phyloP scores from a whole-genome alignment of 116 monocot genomes.

The Phalaenopsis hybrid region DNA sequence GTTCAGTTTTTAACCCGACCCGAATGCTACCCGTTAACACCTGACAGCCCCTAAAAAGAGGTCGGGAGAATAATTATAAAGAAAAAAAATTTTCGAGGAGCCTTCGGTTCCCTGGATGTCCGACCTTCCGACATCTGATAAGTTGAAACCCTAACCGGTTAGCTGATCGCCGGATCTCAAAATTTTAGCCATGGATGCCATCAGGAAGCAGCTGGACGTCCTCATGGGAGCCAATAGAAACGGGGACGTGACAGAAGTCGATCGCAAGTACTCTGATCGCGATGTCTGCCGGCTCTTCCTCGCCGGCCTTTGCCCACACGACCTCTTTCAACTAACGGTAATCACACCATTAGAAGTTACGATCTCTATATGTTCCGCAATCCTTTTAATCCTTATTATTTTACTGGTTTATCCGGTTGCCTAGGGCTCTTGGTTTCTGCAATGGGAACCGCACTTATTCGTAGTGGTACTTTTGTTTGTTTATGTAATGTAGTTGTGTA shows the following conservation, averaged over 20 bases:
- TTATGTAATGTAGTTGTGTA: neutral
- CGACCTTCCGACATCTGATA: too few relatives aligned
- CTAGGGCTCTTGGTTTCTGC: neutral
- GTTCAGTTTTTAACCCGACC: too few relatives aligned
- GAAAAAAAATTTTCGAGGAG: too few relatives aligned
- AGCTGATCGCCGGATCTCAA: neutral
- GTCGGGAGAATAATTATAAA: too few relatives aligned
- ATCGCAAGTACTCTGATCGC: slow-evolving; percentile 48
- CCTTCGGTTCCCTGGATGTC: too few relatives aligned
- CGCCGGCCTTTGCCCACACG: slow-evolving; percentile 49
- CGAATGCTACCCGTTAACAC: too few relatives aligned
- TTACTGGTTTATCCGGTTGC: neutral
- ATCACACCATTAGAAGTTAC: neutral
- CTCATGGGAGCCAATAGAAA: slow-evolving; percentile 24
- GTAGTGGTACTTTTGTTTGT: neutral
- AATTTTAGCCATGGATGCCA: slow-evolving; percentile 28
- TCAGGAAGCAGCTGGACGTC: slow-evolving; percentile 25
- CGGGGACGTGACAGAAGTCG: slow-evolving; percentile 22
- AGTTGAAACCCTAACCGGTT: neutral
- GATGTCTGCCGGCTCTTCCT: slow-evolving; percentile 49
- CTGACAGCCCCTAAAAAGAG: too few relatives aligned
- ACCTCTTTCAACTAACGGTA: slow-evolving; percentile 59
- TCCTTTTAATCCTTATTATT: neutral
- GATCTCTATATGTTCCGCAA: neutral
- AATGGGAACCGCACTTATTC: neutral